Conservation (phyloP, 495 filamentous ascomycete genomes). For the Penicillium egyptiacum region DNA sequence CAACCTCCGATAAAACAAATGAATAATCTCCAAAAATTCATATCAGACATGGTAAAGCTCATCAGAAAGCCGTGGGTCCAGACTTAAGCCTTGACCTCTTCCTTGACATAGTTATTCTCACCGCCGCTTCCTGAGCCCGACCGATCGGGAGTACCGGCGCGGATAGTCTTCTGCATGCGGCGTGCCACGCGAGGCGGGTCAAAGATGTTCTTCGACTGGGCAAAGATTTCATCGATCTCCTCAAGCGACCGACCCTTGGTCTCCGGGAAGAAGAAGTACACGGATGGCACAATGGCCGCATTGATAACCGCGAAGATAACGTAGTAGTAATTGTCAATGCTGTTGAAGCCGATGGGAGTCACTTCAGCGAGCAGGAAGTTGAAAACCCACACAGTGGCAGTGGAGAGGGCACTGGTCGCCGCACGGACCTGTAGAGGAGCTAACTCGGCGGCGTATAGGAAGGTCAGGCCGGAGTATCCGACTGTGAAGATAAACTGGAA, state of each 20-base stretch:
- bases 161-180: too few species aligned
- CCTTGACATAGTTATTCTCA: too few species aligned
- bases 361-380: background rate
- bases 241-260: background rate
- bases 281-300: background rate
- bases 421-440: conserved; percentile 30
- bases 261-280: background rate
- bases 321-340: background rate
- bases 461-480: conserved; percentile 66
- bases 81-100: too few species aligned
- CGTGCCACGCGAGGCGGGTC: background rate
- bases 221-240: background rate
- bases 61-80: too few species aligned
- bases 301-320: background rate
- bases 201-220: background rate
- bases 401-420: background rate
- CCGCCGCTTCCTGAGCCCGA: too few species aligned
- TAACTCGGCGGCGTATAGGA: conserved; percentile 64
- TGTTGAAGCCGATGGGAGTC: background rate
- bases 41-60: too few species aligned
- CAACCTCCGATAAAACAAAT: too few species aligned
- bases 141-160: too few species aligned
- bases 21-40: too few species aligned
- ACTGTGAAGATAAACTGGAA: conserved; percentile 37
- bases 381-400: background rate